A percentile compares a stretch with the other conserved stretches of the same genome.
These are phyloP conservation scores for Boletus speciosus DNA, from an alignment of 768 basidiomycete genomes.

Conservation along the genomic window DNA sequence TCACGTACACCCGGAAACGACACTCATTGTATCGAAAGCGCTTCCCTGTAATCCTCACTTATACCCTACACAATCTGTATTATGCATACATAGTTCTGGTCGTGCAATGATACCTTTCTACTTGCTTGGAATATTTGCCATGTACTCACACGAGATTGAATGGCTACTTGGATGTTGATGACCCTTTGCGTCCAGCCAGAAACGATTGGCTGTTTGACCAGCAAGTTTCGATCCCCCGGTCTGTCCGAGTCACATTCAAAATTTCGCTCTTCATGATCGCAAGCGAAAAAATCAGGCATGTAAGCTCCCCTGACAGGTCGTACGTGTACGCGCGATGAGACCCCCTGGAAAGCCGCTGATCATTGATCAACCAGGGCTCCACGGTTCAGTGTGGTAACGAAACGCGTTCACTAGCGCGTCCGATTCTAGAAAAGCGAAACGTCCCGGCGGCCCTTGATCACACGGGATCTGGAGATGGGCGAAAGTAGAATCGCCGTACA, in stretches of 20 bases:
- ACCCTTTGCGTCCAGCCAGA: not conserved
- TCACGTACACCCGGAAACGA: slow-evolving; percentile 12
- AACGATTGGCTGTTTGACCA: not conserved
- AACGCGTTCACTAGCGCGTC: not conserved
- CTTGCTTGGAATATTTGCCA: slow-evolving; percentile 1
- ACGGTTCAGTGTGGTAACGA: not conserved
- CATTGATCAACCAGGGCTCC: not conserved
- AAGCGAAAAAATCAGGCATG: no score
- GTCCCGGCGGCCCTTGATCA: not conserved
- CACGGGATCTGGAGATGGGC: not conserved
- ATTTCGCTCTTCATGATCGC: no score
- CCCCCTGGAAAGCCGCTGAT: not conserved
- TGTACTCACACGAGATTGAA: not conserved
- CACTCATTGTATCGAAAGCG: slow-evolving; percentile 20
- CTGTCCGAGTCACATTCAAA: no score
- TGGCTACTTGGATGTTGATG: not conserved
- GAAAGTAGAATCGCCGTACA: not conserved
- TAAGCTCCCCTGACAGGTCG: no score
- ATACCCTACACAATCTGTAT: slow-evolving; percentile 25
- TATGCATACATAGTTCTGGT: slow-evolving; percentile 6
- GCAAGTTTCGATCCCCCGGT: not conserved
- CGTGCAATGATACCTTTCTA: slow-evolving; percentile 4
- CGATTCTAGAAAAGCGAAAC: not conserved
- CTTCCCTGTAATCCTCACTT: slow-evolving; percentile 12
- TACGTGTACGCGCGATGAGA: not conserved